phyloP scores from a whole-genome alignment of 2,329 filamentous ascomycete genomes.

The Akanthomyces dipterigenus region DNA sequence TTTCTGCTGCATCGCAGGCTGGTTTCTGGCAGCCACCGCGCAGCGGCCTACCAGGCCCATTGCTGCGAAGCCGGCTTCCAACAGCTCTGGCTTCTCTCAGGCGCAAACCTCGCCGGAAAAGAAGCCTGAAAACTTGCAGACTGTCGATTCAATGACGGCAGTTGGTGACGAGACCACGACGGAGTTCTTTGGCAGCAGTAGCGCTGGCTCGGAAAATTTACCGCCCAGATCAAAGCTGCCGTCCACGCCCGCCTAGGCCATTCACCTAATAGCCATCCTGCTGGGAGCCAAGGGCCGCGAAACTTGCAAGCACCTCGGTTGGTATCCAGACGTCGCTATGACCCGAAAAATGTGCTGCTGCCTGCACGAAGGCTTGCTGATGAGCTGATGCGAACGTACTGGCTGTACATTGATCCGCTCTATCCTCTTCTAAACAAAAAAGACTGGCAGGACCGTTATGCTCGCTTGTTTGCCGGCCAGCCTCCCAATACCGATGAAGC shows the following conservation, averaged over 20 bases:
- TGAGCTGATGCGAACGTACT: constrained; percentile 37
- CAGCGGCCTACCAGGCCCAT: neutral
- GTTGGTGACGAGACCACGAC: constrained; percentile 32
- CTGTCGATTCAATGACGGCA: constrained; percentile 39
- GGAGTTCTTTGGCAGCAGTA: constrained; percentile 41
- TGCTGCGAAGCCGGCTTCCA: neutral
- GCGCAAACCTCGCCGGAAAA: neutral
- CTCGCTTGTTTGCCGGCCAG: constrained; percentile 33
- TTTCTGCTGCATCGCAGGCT: neutral
- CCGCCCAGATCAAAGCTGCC: constrained; percentile 37
- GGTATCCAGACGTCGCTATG: neutral
- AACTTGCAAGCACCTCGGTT: neutral
- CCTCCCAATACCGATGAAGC: constrained; percentile 31
- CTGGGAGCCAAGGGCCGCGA: neutral
- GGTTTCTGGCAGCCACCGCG: neutral
- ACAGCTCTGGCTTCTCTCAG: neutral
- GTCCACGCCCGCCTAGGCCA: constrained; percentile 27
- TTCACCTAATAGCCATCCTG: neutral
- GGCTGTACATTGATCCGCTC: constrained; percentile 38
- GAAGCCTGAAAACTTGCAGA: constrained; percentile 22
- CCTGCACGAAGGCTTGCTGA: constrained; percentile 39
- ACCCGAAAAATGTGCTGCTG: constrained; percentile 31
- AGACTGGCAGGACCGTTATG: constrained; percentile 32
- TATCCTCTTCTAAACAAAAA: constrained; percentile 38
- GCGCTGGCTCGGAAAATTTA: constrained; percentile 40